phyloP scores from a whole-genome alignment of 352 stramenopile species.

The Pythium volutum region DNA sequence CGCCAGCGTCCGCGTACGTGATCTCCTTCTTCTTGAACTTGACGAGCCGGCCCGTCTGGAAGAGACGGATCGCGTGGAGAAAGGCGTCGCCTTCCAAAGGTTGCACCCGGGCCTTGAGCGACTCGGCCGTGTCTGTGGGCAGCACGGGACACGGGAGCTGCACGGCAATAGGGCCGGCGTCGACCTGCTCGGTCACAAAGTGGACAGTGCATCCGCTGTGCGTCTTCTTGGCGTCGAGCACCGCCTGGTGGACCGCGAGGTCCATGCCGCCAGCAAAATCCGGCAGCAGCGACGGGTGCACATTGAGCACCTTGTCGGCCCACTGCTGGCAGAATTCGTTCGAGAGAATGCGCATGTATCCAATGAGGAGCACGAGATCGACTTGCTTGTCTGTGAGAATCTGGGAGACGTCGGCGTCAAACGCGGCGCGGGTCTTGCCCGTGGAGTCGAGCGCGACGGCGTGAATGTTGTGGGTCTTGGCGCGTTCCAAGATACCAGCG shows the following conservation, averaged over 20 bases:
- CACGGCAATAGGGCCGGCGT: slow-evolving; percentile 97
- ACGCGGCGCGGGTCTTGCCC: slow-evolving; percentile 89
- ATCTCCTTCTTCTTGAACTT: slow-evolving; percentile 73
- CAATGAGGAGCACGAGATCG: slow-evolving; percentile 97
- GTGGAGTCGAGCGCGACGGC: slow-evolving; percentile 59
- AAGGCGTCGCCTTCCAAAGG: slow-evolving; percentile 95
- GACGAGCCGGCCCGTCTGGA: slow-evolving; percentile 62
- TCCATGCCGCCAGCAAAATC: slow-evolving; percentile 99
- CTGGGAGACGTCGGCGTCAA: slow-evolving; percentile 94
- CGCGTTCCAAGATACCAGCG: slow-evolving; percentile 94
- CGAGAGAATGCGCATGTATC: slow-evolving; percentile 99
- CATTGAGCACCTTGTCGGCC: slow-evolving; percentile 96
- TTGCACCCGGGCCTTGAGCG: slow-evolving; percentile 97
- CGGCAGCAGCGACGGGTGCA: slow-evolving; percentile 98
- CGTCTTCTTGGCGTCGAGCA: slow-evolving; percentile 95
- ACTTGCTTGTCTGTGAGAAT: slow-evolving; percentile 91
- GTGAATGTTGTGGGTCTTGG: slow-evolving; percentile 74
- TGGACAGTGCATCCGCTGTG: slow-evolving; percentile 98
- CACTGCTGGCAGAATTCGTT: slow-evolving; percentile 94
- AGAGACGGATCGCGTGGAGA: slow-evolving; percentile 76
- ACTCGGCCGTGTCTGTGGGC: slow-evolving; percentile 90
- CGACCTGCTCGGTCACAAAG: slow-evolving; percentile 97
- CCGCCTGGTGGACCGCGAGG: slow-evolving; percentile 97
- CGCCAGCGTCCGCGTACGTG: slow-evolving; percentile 97
- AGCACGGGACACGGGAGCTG: slow-evolving; percentile 94